These are phyloP conservation scores for Pseudogymnoascus sp. DNA, from an alignment of 2,329 filamentous ascomycete genomes.

Conservation along the genomic window DNA sequence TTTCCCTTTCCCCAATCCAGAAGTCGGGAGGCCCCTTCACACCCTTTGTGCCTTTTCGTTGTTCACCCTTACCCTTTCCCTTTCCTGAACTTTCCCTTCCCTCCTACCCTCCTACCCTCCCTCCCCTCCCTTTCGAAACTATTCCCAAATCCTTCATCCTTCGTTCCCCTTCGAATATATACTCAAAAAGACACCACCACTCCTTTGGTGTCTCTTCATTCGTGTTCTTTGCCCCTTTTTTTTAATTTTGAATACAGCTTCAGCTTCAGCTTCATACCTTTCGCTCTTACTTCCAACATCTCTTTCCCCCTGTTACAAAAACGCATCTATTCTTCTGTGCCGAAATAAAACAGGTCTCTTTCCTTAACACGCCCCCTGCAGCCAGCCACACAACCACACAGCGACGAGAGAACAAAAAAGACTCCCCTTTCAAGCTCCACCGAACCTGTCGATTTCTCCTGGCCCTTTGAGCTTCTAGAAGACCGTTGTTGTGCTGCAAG, in stretches of 20 bases:
- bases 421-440: neutral
- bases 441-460: neutral
- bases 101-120: neutral
- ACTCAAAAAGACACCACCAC: neutral
- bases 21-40: neutral
- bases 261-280: constrained; percentile 14
- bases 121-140: neutral
- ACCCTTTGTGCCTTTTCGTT: neutral
- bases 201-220: constrained; percentile 11
- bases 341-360: neutral
- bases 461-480: neutral
- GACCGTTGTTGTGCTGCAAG: neutral
- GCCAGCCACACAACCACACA: neutral
- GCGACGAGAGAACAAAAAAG: neutral
- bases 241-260: constrained; percentile 11
- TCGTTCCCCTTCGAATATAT: neutral
- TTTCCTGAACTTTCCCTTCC: neutral
- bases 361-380: neutral
- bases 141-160: neutral
- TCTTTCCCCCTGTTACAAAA: constrained; percentile 13
- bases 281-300: constrained; percentile 16
- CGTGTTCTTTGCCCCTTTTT: constrained; percentile 16
- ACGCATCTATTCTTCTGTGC: constrained; percentile 16
- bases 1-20: neutral
- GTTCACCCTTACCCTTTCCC: constrained; percentile 6